A percentile compares a stretch with the other conserved stretches of the same genome.
phyloP scores from a whole-genome alignment of 2,329 filamentous ascomycete genomes.

The Fusarium staphyleae region DNA sequence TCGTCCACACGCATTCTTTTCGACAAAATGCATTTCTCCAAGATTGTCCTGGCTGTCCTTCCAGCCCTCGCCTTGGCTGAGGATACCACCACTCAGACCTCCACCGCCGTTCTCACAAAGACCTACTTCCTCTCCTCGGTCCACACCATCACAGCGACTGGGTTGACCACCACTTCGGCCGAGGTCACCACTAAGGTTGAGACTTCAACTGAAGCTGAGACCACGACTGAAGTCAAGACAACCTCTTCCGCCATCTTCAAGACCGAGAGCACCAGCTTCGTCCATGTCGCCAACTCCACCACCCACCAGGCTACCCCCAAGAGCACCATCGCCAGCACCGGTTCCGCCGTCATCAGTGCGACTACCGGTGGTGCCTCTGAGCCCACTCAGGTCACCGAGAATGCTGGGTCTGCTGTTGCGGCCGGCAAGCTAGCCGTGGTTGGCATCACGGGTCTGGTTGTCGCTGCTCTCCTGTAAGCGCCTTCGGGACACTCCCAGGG shows the following conservation, averaged over 20 bases:
- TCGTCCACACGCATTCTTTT: conserved; percentile 29
- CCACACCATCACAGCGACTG: conserved; percentile 48
- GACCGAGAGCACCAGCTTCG: conserved; percentile 27
- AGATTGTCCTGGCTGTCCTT: conserved; percentile 58
- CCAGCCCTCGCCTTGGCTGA: conserved; percentile 60
- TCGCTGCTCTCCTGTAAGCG: conserved; percentile 59
- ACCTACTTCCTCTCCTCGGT: conserved; percentile 60
- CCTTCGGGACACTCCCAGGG: background rate
- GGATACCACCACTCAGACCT: conserved; percentile 55
- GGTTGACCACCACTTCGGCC: conserved; percentile 41
- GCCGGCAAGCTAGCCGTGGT: conserved; percentile 55
- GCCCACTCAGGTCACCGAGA: conserved; percentile 49
- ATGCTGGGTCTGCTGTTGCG: conserved; percentile 54
- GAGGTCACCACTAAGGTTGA: conserved; percentile 37
- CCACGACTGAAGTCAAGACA: conserved; percentile 21
- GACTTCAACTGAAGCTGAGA: conserved; percentile 38
- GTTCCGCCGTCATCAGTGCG: conserved; percentile 27
- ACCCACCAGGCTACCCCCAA: conserved; percentile 37
- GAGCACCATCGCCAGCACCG: conserved; percentile 15
- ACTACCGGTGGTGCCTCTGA: conserved; percentile 38
- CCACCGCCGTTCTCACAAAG: conserved; percentile 59
- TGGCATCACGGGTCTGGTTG: conserved; percentile 59
- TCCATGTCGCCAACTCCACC: conserved; percentile 41
- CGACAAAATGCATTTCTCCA: conserved; percentile 49
- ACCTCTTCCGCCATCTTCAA: conserved; percentile 17